Evolutionary conservation across 2,329 filamentous ascomycete genomes (phyloP).

Genomic region (Monosporascus sp.): DNA sequence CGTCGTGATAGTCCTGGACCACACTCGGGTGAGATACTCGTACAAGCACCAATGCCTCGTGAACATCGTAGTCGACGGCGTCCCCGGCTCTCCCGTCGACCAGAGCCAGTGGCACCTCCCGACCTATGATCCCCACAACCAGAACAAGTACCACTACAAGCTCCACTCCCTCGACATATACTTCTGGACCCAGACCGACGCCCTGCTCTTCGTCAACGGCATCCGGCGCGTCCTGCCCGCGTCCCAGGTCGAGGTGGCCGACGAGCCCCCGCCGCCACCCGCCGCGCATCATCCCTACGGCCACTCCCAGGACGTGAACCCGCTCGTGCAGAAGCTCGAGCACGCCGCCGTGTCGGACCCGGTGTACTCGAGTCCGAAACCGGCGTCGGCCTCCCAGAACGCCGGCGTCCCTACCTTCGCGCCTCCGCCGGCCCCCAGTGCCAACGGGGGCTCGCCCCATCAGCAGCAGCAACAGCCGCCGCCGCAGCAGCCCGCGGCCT

Average conservation of each 20-base stretch:
- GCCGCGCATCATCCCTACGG: conserved; percentile 31
- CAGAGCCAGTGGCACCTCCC: conserved; percentile 70
- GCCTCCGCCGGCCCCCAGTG: conserved; percentile 33
- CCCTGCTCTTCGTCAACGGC: conserved; percentile 63
- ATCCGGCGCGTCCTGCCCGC: conserved; percentile 59
- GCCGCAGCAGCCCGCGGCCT: conserved; percentile 31
- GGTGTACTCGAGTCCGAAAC: conserved; percentile 33
- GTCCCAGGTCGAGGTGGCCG: conserved; percentile 55
- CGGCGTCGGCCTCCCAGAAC: conserved; percentile 10
- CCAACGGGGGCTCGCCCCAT: conserved; percentile 28
- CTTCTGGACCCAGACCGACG: conserved; percentile 72
- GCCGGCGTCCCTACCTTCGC: conserved; percentile 30
- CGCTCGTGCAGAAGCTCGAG: conserved; percentile 70
- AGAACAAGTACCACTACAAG: conserved; percentile 74
- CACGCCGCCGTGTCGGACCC: conserved; percentile 61
- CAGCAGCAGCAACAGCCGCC: conserved; percentile 9
- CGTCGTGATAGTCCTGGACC: conserved; percentile 53
- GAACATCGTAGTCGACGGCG: conserved; percentile 57
- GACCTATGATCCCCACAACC: conserved; percentile 64
- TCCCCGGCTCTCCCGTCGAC: conserved; percentile 30
- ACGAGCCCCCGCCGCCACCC: conserved; percentile 52
- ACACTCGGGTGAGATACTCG: conserved; percentile 60
- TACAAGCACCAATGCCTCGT: conserved; percentile 70
- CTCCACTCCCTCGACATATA: conserved; percentile 73
- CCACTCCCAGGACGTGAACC: conserved; percentile 47